Conservation (phyloP, 2,329 filamentous ascomycete species). For the Arthrobotrys megalospora region DNA sequence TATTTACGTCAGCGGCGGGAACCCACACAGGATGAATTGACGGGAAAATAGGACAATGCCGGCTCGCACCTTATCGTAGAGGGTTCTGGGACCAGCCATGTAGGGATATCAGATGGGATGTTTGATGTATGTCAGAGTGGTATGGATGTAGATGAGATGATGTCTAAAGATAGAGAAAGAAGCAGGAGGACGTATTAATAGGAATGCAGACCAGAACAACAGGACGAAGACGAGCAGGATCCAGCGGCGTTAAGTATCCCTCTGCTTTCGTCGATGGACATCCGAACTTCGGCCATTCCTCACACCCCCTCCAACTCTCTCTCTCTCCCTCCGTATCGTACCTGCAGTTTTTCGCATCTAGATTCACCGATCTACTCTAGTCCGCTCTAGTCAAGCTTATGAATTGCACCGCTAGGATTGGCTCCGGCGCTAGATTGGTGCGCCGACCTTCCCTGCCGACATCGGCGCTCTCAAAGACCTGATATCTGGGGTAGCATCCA, state of each 20-base stretch:
- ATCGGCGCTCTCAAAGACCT: constrained; percentile 31
- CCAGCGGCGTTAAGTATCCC: constrained; percentile 23
- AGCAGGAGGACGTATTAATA: not conserved
- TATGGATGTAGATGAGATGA: not conserved
- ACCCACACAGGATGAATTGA: not conserved
- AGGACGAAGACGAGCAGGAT: constrained; percentile 7
- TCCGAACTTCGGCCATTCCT: constrained; percentile 45
- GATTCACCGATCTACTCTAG: constrained; percentile 33
- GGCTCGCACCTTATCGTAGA: constrained; percentile 50
- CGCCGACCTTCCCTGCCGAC: constrained; percentile 45
- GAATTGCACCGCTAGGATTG: constrained; percentile 49
- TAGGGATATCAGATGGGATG: not conserved
- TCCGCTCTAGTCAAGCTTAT: constrained; percentile 18
- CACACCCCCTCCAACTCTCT: constrained; percentile 10
- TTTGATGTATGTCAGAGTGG: not conserved
- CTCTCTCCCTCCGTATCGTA: constrained; percentile 20
- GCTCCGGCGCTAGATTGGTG: constrained; percentile 19
- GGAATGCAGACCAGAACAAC: not conserved
- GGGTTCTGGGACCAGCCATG: constrained; percentile 48
- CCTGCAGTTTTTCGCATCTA: constrained; percentile 44
- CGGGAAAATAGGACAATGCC: not conserved
- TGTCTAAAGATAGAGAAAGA: not conserved
- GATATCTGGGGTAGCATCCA: constrained; percentile 47
- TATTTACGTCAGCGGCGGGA: constrained; percentile 25
- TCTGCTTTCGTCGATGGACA: constrained; percentile 25